Conservation (phyloP, 2,329 filamentous ascomycete species). For the Penicillium sp. region DNA sequence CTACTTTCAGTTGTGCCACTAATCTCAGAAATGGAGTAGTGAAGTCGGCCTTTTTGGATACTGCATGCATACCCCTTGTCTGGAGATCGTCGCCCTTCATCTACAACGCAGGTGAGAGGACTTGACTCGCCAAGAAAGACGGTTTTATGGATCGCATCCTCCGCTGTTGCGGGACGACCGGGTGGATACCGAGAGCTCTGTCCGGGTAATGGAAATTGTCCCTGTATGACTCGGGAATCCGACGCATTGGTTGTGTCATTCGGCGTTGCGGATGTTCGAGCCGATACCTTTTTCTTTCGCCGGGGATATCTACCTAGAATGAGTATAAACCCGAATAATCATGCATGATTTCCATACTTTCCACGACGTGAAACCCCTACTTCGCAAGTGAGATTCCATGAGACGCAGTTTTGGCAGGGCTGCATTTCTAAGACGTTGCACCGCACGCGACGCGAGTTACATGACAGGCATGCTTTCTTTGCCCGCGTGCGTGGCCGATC, state of each 20-base stretch:
- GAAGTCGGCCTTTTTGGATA: conserved; percentile 38
- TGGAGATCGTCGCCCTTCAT: conserved; percentile 36
- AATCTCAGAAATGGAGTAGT: conserved; percentile 38
- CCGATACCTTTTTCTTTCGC: conserved; percentile 19
- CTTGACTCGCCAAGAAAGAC: conserved; percentile 52
- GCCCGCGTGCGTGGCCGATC: conserved; percentile 35
- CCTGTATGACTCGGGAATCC: neutral
- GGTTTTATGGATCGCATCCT: conserved; percentile 26
- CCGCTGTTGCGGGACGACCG: neutral
- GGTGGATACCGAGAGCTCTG: conserved; percentile 11
- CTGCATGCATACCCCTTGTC: conserved; percentile 33
- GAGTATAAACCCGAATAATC: neutral
- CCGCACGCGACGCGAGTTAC: conserved; percentile 48
- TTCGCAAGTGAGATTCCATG: conserved; percentile 42
- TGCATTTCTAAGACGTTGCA: conserved; percentile 49
- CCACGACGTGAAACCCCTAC: conserved; percentile 45
- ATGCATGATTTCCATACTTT: conserved; percentile 36
- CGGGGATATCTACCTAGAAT: conserved; percentile 21
- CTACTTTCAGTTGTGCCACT: conserved; percentile 15
- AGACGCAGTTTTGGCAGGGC: conserved; percentile 46
- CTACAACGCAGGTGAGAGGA: conserved; percentile 52
- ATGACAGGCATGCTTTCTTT: conserved; percentile 46
- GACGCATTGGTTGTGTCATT: neutral
- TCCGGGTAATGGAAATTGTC: conserved; percentile 2
- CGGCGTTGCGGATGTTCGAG: neutral